Evolutionary conservation across 768 basidiomycete genomes (phyloP).

Genomic region (Lentinus tigrinus): DNA sequence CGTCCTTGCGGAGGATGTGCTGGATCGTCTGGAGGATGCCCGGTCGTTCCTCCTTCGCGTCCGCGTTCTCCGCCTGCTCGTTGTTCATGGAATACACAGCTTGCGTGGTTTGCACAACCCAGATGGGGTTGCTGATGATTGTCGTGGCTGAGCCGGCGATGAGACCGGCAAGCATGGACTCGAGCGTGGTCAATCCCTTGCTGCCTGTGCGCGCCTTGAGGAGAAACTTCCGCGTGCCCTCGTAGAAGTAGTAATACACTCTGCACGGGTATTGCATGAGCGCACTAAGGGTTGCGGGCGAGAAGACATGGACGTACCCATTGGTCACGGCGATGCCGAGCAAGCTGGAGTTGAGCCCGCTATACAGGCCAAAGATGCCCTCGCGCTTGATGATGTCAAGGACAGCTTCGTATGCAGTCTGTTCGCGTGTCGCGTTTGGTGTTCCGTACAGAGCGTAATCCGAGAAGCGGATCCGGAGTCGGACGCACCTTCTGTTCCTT

Average conservation of each 20-base stretch:
- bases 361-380: slow-evolving; percentile 82
- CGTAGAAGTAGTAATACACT: slow-evolving; percentile 93
- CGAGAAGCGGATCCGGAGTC: background rate
- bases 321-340: slow-evolving; percentile 93
- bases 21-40: slow-evolving; percentile 57
- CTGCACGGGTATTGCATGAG: slow-evolving; percentile 36
- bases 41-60: slow-evolving; percentile 16
- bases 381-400: slow-evolving; percentile 80
- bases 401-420: slow-evolving; percentile 68
- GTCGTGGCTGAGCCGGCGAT: slow-evolving; percentile 92
- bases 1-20: slow-evolving; percentile 70
- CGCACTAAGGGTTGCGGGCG: background rate
- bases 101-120: slow-evolving; percentile 94
- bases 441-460: slow-evolving; percentile 9
- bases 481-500: slow-evolving; percentile 64
- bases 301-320: slow-evolving; percentile 48
- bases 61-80: slow-evolving; percentile 3
- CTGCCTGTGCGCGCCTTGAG: slow-evolving; percentile 49
- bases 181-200: slow-evolving; percentile 78
- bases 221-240: slow-evolving; percentile 59
- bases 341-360: slow-evolving; percentile 81
- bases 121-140: slow-evolving; percentile 89
- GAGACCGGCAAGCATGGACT: slow-evolving; percentile 86
- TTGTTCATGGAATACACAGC: slow-evolving; percentile 58
- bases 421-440: background rate